A percentile compares a stretch with the other conserved stretches of the same genome.
Evolutionary conservation across 164 flowering plant species (phyloP).

Genomic region (Amborella trichopoda): DNA sequence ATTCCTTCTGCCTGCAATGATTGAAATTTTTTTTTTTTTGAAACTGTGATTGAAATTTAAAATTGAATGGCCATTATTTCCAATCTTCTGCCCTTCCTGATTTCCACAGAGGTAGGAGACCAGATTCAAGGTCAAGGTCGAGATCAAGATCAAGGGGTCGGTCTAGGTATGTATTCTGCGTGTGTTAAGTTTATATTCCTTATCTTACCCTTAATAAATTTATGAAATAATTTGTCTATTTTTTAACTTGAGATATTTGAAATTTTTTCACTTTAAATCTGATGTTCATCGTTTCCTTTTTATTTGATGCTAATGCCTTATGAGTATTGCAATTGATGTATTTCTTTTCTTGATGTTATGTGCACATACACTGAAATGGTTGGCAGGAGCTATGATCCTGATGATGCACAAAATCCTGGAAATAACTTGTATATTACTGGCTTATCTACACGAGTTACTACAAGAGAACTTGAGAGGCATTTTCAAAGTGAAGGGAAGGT

Average conservation of each 20-base stretch:
- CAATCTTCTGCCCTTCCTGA: constrained; percentile 8
- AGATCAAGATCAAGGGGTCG: constrained; percentile 35
- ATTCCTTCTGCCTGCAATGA: background rate
- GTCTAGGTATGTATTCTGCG: constrained; percentile 23
- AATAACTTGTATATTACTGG: constrained; percentile 63
- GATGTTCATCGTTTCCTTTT: background rate
- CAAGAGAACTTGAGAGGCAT: constrained; percentile 42
- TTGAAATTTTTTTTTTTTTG: background rate
- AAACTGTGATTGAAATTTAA: background rate
- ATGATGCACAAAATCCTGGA: constrained; percentile 42
- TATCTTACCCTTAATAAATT: background rate
- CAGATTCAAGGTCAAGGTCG: constrained; percentile 22
- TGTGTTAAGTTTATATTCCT: background rate
- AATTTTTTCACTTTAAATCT: background rate
- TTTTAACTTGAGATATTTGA: background rate
- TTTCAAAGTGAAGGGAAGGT: constrained; percentile 58
- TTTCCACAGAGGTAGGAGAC: constrained; percentile 32
- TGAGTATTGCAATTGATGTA: background rate
- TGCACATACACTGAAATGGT: background rate
- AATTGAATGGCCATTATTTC: constrained; percentile 12
- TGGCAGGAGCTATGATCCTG: constrained; percentile 30
- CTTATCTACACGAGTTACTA: constrained; percentile 43
- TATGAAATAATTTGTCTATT: background rate
- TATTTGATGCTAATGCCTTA: background rate
- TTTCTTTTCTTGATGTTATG: background rate